Base-by-base conservation (phyloP, 768 basidiomycete species). In the Kondoa subrosea region DNA sequence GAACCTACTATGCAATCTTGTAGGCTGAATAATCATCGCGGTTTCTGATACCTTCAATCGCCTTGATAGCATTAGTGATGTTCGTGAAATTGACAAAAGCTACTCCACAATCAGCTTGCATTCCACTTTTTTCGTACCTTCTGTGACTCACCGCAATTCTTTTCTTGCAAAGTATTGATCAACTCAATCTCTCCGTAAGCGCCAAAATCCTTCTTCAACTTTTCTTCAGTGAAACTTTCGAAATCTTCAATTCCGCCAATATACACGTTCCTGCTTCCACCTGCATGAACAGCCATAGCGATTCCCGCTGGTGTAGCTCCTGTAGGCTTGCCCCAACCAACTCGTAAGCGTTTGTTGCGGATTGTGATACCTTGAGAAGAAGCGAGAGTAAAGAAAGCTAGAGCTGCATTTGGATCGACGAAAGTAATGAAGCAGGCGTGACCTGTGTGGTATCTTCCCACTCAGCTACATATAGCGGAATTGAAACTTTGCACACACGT, bases 271-370 rank as follows among this genome's bases (percentile, higher is more conserved):
- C 95, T 83, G 16, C 91, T 95, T 1, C 93, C 91, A 25, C 95
- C 95, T 0, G 85, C 83, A 76, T 92, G 89, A 1, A 99, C 88
- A 0, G 90, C 88, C 70, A 92, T 81, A 31, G 89, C 87, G 50
- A 95, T 81, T 1, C 85, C 83, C 17, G 91, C 87, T 21, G 86
- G 83, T 17, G 93, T 81, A 21, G 91, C 87, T 3, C 91, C 91
- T 17, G 89, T 86, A 75, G 88, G 88, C 82, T 93, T 97, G 68
- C 93, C 93, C 95, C 93, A 99, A 60, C 93, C 92, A 72, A 96
- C 85, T 81, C 96, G 97, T 70, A 97, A 83, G 30, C 91, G 85
- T 57, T 92, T 86, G 77, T 91, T 89, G 80, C 91, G 92, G 68
- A 97, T 81, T 27, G 87, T 89, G 66, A 99, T 80, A 3, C 92